Percentiles rank a stretch among this genome's conserved stretches.
phyloP scores from a whole-genome alignment of 106 monocot species.

The Agapanthus africanus region DNA sequence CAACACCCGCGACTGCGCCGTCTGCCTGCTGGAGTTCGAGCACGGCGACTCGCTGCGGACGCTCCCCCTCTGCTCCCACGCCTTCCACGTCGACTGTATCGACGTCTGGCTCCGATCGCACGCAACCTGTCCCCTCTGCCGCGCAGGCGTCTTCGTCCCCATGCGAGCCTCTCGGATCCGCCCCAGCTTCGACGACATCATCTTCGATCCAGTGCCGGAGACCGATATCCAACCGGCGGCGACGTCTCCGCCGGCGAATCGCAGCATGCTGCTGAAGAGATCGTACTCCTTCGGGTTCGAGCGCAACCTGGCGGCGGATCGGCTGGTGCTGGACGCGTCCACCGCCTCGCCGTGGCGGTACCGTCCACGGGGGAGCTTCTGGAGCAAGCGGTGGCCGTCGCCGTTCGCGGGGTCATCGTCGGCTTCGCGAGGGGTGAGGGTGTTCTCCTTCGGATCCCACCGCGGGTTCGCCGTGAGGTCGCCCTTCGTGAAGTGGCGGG shows the following conservation, averaged over 20 bases:
- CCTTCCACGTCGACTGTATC: slow-evolving; percentile 93
- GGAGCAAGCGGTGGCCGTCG: slow-evolving; percentile 93
- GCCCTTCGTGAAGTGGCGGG: slow-evolving; percentile 28
- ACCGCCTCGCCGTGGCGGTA: slow-evolving; percentile 81
- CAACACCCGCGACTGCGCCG: slow-evolving; percentile 61
- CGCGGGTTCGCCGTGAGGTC: slow-evolving; percentile 1
- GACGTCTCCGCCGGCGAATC: slow-evolving; percentile 10
- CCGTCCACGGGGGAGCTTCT: slow-evolving; percentile 56
- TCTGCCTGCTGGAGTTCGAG: slow-evolving; percentile 86
- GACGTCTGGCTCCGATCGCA: slow-evolving; percentile 90
- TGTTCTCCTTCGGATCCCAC: no score
- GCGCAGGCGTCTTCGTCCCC: slow-evolving; percentile 30
- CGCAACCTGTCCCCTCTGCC: slow-evolving; percentile 91
- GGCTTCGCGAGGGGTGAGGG: slow-evolving; percentile 15
- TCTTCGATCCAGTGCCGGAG: background rate
- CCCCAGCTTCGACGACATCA: slow-evolving; percentile 31
- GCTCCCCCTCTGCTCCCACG: slow-evolving; percentile 73
- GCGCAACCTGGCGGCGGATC: slow-evolving; percentile 20
- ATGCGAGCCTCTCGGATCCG: slow-evolving; percentile 45
- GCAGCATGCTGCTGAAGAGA: slow-evolving; percentile 51
- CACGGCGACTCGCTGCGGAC: slow-evolving; percentile 70
- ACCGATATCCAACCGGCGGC: slow-evolving; percentile 23
- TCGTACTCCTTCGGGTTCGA: slow-evolving; percentile 97
- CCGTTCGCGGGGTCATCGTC: slow-evolving; percentile 42
- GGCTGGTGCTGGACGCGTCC: no score